These are phyloP conservation scores for Rhipidocladum racemiflorum DNA, from an alignment of 176 grass and related monocot species.

Conservation along the genomic window DNA sequence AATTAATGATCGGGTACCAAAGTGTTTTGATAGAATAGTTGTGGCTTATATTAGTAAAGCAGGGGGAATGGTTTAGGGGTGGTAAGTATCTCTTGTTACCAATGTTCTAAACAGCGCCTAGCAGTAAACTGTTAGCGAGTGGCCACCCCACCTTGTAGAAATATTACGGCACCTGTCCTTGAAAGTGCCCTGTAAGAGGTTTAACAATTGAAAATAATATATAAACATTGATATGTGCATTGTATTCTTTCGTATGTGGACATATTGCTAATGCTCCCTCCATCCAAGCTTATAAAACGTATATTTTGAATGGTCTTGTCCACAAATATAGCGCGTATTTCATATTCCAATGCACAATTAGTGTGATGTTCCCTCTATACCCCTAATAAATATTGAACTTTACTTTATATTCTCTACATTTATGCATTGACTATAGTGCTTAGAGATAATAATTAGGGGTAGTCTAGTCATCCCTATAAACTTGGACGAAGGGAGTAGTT, in stretches of 20 bases:
- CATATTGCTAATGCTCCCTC: background rate
- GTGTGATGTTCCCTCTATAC: too few relatives aligned
- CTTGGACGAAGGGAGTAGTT: background rate
- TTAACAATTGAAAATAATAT: background rate
- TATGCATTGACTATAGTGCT: too few relatives aligned
- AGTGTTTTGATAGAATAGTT: background rate
- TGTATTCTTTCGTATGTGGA: constrained; percentile 13
- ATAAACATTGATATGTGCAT: background rate
- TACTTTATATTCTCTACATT: too few relatives aligned
- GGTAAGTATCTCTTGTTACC: background rate
- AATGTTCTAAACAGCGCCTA: background rate
- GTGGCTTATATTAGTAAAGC: background rate
- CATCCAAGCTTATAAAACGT: too few relatives aligned
- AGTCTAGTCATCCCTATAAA: too few relatives aligned
- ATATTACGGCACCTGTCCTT: background rate
- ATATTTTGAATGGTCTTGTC: too few relatives aligned
- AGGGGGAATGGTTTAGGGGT: background rate
- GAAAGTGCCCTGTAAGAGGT: background rate
- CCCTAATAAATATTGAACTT: too few relatives aligned
- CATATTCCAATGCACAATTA: too few relatives aligned
- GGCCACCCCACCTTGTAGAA: background rate
- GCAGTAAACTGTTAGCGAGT: background rate
- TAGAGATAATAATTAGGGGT: too few relatives aligned
- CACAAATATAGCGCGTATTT: too few relatives aligned
- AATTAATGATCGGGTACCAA: background rate